Conservation (phyloP, 805 yeast species). For the Lachancea sp. region DNA sequence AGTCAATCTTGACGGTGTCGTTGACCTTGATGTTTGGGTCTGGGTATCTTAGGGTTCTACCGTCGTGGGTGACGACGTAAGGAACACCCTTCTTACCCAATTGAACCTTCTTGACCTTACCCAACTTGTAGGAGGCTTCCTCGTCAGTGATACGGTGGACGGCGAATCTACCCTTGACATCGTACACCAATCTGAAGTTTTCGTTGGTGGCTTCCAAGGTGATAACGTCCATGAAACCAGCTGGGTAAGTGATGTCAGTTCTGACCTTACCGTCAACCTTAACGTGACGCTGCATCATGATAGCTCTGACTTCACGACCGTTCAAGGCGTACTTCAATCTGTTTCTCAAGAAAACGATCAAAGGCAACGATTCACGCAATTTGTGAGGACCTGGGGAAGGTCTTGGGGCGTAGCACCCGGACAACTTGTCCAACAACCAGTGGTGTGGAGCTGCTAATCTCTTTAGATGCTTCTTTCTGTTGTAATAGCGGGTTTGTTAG, state of each 20-base stretch:
- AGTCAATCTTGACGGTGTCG: slow-evolving; percentile 96
- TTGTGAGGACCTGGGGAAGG: slow-evolving; percentile 99
- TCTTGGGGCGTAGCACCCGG: slow-evolving; percentile 99
- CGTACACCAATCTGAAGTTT: slow-evolving; percentile 98
- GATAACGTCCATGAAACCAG: slow-evolving; percentile 99
- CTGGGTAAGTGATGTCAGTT: slow-evolving; percentile 98
- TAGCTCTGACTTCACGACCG: slow-evolving; percentile 98
- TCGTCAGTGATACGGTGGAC: slow-evolving; percentile 99
- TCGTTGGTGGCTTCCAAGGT: slow-evolving; percentile 96
- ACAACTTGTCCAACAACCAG: slow-evolving; percentile 99
- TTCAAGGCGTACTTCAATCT: slow-evolving; percentile 97
- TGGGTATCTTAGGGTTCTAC: slow-evolving; percentile 99
- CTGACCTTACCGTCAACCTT: slow-evolving; percentile 99
- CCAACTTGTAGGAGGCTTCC: slow-evolving; percentile 97
- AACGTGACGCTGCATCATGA: slow-evolving; percentile 96
- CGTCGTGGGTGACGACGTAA: slow-evolving; percentile 98
- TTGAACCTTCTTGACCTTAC: slow-evolving; percentile 96
- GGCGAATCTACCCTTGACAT: slow-evolving; percentile 97
- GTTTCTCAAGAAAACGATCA: slow-evolving; percentile 95
- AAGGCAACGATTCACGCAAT: slow-evolving; percentile 96
- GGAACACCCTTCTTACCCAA: slow-evolving; percentile 98
- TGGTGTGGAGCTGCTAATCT: slow-evolving; percentile 99
- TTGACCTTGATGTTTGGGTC: slow-evolving; percentile 94
- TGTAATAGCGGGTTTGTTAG: slow-evolving; percentile 9
- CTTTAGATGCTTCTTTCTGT: slow-evolving; percentile 96